Evolutionary conservation across 768 basidiomycete species (phyloP).

Genomic region (Rhodotorula babjevae): DNA sequence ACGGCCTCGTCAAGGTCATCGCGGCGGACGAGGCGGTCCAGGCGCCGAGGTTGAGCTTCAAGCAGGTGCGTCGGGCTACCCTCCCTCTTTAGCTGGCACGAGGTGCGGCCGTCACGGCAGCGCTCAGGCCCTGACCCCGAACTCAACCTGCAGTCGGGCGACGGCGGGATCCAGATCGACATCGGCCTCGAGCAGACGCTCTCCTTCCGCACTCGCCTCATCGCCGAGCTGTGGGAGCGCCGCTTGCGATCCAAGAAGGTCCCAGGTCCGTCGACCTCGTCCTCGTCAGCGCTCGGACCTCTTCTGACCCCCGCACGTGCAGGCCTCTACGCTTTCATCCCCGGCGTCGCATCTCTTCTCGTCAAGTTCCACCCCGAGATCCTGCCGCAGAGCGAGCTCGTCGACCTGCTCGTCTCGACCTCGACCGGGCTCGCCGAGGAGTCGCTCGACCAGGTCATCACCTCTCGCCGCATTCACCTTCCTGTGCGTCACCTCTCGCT

Average conservation of each 20-base stretch:
- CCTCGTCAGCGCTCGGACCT: not conserved
- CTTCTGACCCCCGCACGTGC: not conserved
- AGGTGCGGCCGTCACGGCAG: too few relatives aligned
- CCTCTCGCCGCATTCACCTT: constrained; percentile 57
- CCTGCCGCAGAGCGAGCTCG: constrained; percentile 52
- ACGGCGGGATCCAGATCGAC: constrained; percentile 61
- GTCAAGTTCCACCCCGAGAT: constrained; percentile 54
- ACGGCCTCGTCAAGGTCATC: constrained; percentile 50
- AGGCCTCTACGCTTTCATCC: constrained; percentile 31
- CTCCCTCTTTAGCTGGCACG: not conserved
- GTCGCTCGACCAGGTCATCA: constrained; percentile 50
- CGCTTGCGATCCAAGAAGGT: constrained; percentile 59
- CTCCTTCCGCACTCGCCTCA: constrained; percentile 55
- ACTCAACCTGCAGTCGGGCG: constrained; percentile 54
- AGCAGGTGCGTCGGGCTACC: not conserved
- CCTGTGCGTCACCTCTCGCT: constrained; percentile 45
- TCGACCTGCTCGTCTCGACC: constrained; percentile 49
- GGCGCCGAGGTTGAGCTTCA: constrained; percentile 49
- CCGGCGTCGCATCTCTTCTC: constrained; percentile 43
- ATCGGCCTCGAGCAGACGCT: constrained; percentile 59
- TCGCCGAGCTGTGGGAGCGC: constrained; percentile 49
- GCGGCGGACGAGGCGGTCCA: constrained; percentile 27
- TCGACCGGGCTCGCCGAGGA: constrained; percentile 12
- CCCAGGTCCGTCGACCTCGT: constrained; percentile 51
- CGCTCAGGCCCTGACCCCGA: not conserved